Evolutionary conservation across 2,329 filamentous ascomycete genomes (phyloP).

Genomic region (Trichoderma aggressivum): DNA sequence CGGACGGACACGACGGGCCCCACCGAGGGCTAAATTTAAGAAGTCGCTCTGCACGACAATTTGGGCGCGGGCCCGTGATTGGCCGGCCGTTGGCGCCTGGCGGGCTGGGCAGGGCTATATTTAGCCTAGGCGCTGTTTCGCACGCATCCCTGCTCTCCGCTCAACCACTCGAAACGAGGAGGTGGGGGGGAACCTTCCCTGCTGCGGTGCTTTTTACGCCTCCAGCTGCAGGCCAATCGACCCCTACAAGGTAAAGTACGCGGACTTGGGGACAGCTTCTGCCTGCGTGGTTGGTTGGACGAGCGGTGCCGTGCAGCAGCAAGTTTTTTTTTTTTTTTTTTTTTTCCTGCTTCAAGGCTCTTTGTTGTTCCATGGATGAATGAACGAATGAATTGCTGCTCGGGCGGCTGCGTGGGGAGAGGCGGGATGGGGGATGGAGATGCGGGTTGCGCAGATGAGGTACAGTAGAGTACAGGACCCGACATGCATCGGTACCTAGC

Average conservation of each 20-base stretch:
- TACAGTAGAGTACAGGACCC: background rate
- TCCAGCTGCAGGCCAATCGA: background rate
- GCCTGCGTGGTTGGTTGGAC: conserved; percentile 11
- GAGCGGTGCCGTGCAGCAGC: background rate
- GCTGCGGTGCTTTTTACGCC: background rate
- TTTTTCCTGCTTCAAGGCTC: background rate
- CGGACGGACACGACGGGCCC: conserved; percentile 11
- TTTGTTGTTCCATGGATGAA: background rate
- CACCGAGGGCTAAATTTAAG: conserved; percentile 19
- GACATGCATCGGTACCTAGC: background rate
- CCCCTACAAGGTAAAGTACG: background rate
- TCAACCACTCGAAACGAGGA: conserved; percentile 21
- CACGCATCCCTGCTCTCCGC: conserved; percentile 17
- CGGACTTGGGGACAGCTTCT: background rate
- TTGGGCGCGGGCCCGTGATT: conserved; percentile 28
- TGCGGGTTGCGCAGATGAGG: background rate
- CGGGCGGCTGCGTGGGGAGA: conserved; percentile 11
- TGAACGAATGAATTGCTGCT: too few relatives aligned
- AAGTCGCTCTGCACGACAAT: conserved; percentile 25
- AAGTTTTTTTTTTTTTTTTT: background rate
- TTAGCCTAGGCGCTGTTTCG: conserved; percentile 28
- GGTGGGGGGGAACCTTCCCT: conserved; percentile 13
- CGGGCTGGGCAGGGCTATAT: conserved; percentile 32
- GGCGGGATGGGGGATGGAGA: background rate
- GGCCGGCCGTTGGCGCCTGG: conserved; percentile 32